phyloP scores from a whole-genome alignment of 2,329 filamentous ascomycete genomes.

The Fusarium avenaceum region DNA sequence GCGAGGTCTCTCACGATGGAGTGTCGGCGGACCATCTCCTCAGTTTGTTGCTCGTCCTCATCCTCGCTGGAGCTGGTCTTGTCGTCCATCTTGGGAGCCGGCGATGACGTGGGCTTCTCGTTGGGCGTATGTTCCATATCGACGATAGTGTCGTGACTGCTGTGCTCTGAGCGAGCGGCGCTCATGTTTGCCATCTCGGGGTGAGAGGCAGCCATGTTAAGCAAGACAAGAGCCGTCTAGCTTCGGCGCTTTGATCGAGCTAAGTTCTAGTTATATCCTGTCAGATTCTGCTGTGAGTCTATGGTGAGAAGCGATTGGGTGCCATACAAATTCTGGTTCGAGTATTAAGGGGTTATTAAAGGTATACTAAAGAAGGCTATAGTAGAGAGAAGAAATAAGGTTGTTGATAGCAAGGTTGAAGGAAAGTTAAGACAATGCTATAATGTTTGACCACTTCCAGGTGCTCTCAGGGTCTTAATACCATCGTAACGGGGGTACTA shows the following conservation, averaged over 20 bases:
- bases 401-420: slow-evolving; percentile 4
- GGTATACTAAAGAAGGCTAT: slow-evolving; percentile 5
- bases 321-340: slow-evolving; percentile 22
- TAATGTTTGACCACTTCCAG: slow-evolving; percentile 1
- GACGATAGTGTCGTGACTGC: slow-evolving; percentile 40
- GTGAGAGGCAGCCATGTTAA: slow-evolving; percentile 31
- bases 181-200: slow-evolving; percentile 19
- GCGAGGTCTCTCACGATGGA: slow-evolving; percentile 43
- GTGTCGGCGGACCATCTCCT: slow-evolving; percentile 38
- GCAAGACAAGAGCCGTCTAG: slow-evolving; percentile 18
- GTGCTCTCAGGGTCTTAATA: slow-evolving; percentile 33
- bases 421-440: slow-evolving; percentile 2
- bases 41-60: slow-evolving; percentile 18
- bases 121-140: slow-evolving; percentile 16
- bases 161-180: slow-evolving; percentile 26
- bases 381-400: slow-evolving; percentile 9
- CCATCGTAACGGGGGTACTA: slow-evolving; percentile 5
- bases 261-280: slow-evolving; percentile 4
- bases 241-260: slow-evolving; percentile 12
- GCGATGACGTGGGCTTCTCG: slow-evolving; percentile 20
- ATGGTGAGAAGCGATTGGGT: neutral
- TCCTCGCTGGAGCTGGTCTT: slow-evolving; percentile 21
- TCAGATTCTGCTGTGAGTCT: neutral
- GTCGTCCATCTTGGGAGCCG: slow-evolving; percentile 2
- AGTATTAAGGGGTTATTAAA: slow-evolving; percentile 26